Conservation (phyloP, 345 rosid genomes). For the Boechera divaricarpa region DNA sequence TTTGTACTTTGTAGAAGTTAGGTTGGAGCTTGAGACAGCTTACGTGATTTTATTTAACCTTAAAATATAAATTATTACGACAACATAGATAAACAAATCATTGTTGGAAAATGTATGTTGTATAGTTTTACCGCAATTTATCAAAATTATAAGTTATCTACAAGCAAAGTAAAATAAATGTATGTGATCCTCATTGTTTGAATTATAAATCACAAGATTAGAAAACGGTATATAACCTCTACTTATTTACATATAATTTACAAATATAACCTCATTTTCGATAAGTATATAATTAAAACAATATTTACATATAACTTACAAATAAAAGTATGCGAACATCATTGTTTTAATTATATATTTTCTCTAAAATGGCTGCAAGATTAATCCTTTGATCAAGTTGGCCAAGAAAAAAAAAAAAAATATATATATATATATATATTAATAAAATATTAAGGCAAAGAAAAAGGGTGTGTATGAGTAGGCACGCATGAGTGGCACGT, state of each 20-base stretch:
- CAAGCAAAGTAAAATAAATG: too few species aligned
- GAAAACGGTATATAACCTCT: too few species aligned
- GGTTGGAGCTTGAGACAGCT: slow-evolving; percentile 41
- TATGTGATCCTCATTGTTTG: background rate
- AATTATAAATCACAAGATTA: background rate
- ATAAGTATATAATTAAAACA: too few species aligned
- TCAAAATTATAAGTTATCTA: too few species aligned
- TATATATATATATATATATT: background rate
- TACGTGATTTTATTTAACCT: slow-evolving; percentile 29
- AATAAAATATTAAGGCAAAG: background rate
- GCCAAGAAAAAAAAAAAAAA: background rate
- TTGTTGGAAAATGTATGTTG: background rate
- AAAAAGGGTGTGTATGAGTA: slow-evolving; percentile 11
- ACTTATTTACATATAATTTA: too few species aligned
- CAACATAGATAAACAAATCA: background rate
- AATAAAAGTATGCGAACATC: too few species aligned
- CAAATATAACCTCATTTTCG: too few species aligned
- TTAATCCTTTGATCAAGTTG: background rate
- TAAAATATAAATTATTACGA: slow-evolving; percentile 10
- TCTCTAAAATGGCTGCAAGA: background rate
- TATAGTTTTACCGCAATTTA: background rate
- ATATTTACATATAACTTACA: too few species aligned
- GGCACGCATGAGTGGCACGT: slow-evolving; percentile 45
- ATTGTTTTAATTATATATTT: too few species aligned
- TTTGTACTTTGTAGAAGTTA: slow-evolving; percentile 32